These are phyloP conservation scores for Rubroshorea leprosula DNA, from an alignment of 345 rosid genomes.

Conservation along the genomic window DNA sequence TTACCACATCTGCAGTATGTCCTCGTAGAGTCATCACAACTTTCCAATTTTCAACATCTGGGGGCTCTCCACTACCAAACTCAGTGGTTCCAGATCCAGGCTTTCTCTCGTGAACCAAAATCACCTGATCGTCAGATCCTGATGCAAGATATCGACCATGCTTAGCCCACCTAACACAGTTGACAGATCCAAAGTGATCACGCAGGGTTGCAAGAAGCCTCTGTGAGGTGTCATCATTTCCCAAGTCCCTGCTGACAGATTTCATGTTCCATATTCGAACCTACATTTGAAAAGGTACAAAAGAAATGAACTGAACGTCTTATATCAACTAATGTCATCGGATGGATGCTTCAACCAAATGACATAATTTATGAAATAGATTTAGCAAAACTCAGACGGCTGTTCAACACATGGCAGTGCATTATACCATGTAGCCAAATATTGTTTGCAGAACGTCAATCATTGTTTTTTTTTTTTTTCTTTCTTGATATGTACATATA, in stretches of 20 bases:
- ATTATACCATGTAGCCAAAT: too few relatives aligned
- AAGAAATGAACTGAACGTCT: neutral
- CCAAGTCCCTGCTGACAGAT: constrained; percentile 59
- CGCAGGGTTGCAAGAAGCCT: constrained; percentile 95
- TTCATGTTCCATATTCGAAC: constrained; percentile 96
- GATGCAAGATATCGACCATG: constrained; percentile 87
- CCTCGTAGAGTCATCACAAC: constrained; percentile 93
- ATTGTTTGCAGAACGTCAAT: too few relatives aligned
- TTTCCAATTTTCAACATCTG: constrained; percentile 99
- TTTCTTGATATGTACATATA: too few relatives aligned
- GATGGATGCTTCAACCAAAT: too few relatives aligned
- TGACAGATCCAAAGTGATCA: constrained; percentile 97
- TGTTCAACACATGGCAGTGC: too few relatives aligned
- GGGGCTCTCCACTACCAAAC: constrained; percentile 97
- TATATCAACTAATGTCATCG: neutral
- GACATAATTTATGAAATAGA: too few relatives aligned
- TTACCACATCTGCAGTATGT: constrained; percentile 99
- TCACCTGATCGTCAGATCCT: constrained; percentile 95
- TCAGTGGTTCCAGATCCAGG: constrained; percentile 97
- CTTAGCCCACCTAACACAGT: constrained; percentile 99
- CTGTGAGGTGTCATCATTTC: constrained; percentile 48
- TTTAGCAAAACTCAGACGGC: neutral
- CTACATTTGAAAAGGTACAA: constrained; percentile 29
- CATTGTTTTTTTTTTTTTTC: too few relatives aligned
- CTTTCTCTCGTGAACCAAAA: constrained; percentile 87